Percentiles rank a stretch among this genome's conserved stretches.
phyloP scores from a whole-genome alignment of 2,329 filamentous ascomycete genomes.

The Canariomyces notabilis region DNA sequence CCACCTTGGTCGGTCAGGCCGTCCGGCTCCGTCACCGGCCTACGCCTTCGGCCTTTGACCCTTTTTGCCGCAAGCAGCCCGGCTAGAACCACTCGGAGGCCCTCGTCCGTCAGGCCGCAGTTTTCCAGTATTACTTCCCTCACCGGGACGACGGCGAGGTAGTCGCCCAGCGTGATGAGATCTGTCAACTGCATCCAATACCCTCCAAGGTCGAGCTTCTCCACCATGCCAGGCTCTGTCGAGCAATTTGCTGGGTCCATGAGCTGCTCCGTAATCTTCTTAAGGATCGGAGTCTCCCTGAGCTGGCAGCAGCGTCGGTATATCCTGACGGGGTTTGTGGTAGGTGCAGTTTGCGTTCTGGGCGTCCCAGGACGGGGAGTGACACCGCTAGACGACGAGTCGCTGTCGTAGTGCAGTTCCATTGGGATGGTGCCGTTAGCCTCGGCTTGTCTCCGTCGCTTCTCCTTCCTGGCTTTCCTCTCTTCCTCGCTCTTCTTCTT shows the following conservation, averaged over 20 bases:
- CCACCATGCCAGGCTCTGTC: conserved; percentile 67
- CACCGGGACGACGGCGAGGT: conserved; percentile 87
- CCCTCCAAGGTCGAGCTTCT: conserved; percentile 76
- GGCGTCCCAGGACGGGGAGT: conserved; percentile 31
- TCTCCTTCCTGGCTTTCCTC: conserved; percentile 85
- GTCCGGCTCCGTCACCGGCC: conserved; percentile 34
- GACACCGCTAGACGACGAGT: conserved; percentile 38
- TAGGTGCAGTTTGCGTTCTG: conserved; percentile 63
- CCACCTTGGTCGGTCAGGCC: conserved; percentile 53
- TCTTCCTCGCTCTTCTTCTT: conserved; percentile 94
- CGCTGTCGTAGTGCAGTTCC: conserved; percentile 70
- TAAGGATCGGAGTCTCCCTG: conserved; percentile 85
- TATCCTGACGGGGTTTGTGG: conserved; percentile 85
- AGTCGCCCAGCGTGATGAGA: conserved; percentile 83
- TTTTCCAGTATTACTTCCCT: conserved; percentile 82
- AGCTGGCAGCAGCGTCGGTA: conserved; percentile 93
- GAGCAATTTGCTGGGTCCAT: conserved; percentile 62
- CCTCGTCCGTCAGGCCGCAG: conserved; percentile 81
- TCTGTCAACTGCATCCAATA: conserved; percentile 81
- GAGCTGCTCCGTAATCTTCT: conserved; percentile 87
- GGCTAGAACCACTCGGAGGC: conserved; percentile 77
- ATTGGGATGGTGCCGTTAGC: conserved; percentile 83
- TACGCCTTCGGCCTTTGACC: conserved; percentile 52
- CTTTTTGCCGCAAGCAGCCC: conserved; percentile 77
- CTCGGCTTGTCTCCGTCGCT: conserved; percentile 76